Base-by-base conservation (phyloP, 148 eudicot species). In the Silene uniflora region DNA sequence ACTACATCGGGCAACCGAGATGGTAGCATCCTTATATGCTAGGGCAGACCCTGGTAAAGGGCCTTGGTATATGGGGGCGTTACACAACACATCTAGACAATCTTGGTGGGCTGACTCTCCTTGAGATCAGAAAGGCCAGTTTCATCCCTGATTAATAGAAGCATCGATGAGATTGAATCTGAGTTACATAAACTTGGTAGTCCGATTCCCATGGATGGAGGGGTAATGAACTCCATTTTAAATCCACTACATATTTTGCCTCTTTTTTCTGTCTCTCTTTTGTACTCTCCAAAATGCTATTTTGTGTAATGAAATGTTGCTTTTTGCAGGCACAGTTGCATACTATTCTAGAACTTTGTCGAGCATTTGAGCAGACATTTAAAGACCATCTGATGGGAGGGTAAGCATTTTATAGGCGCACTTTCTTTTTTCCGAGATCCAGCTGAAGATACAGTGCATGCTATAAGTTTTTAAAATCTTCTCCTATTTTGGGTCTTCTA, bases 351-450 rank as follows among this genome's bases (percentile, higher is more conserved):
- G 97, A 91, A 75, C 91, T 91, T 68, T 91, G 97, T 72, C 98
- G 97, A 76, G 92, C 89, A 76, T 93, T 93, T 88, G 96, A 89
- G 73, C 74, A 77, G 75, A 84, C 85, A 76, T 91, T 91, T 71
- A 87, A 87, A 83, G 92, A 91, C 82, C 96, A 93, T 81, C 86
- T 93, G 10, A 91, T 91, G 78, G 98, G 98, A 86, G 96, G 98
- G 98, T 93, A 85, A 69, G 81, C 5, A 46, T 16, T 56, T 71
- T 55, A 23, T 59, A 18, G 88, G 92, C 23, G 83, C 92, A 3
- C 76, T 92, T 16, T 77, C 60, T 62, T 89, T 70, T 69, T 89
- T 87, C 44, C 85, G 82, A 78, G 86, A 83, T 66, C 98, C 98
- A 10, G 96, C 93, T 76, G 90, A 86, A 85, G 90, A 87, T 77